These are phyloP conservation scores for Escovopsis sp. DNA, from an alignment of 2,329 filamentous ascomycete genomes.

Conservation along the genomic window DNA sequence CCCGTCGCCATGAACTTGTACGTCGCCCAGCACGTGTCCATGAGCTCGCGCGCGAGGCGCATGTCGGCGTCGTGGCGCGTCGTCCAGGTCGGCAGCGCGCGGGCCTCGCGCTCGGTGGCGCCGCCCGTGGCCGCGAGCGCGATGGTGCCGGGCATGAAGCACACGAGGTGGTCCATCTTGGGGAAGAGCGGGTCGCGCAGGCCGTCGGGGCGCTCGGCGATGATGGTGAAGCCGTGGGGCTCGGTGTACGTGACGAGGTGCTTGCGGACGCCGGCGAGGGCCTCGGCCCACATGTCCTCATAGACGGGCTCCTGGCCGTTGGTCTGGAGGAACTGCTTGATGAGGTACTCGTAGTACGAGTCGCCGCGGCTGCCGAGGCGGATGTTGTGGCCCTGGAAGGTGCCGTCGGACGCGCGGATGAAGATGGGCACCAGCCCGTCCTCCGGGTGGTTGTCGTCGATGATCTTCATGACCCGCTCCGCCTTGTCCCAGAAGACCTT, in stretches of 20 bases:
- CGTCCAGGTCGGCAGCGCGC: conserved; percentile 50
- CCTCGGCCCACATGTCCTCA: conserved; percentile 82
- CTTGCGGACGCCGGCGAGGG: conserved; percentile 72
- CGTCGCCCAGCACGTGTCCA: conserved; percentile 96
- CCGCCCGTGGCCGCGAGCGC: conserved; percentile 77
- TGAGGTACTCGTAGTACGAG: conserved; percentile 97
- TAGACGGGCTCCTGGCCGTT: conserved; percentile 75
- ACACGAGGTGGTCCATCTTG: conserved; percentile 97
- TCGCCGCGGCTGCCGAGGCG: conserved; percentile 86
- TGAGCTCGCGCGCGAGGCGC: conserved; percentile 72
- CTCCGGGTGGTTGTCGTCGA: conserved; percentile 64
- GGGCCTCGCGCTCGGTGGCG: conserved; percentile 57
- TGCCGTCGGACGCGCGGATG: conserved; percentile 62
- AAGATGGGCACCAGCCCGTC: conserved; percentile 88
- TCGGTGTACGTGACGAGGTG: conserved; percentile 82
- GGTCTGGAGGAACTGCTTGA: conserved; percentile 96
- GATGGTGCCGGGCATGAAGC: conserved; percentile 94
- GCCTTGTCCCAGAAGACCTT: conserved; percentile 81
- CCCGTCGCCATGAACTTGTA: conserved; percentile 83
- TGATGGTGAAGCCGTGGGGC: conserved; percentile 66
- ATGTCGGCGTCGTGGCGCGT: conserved; percentile 75
- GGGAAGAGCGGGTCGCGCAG: conserved; percentile 50
- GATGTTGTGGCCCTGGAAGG: conserved; percentile 73
- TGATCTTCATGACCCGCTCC: conserved; percentile 80
- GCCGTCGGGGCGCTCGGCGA: conserved; percentile 71